These are phyloP conservation scores for Rhizophagus clarus DNA, from an alignment of 192 early-diverging fungal species.

Conservation along the genomic window DNA sequence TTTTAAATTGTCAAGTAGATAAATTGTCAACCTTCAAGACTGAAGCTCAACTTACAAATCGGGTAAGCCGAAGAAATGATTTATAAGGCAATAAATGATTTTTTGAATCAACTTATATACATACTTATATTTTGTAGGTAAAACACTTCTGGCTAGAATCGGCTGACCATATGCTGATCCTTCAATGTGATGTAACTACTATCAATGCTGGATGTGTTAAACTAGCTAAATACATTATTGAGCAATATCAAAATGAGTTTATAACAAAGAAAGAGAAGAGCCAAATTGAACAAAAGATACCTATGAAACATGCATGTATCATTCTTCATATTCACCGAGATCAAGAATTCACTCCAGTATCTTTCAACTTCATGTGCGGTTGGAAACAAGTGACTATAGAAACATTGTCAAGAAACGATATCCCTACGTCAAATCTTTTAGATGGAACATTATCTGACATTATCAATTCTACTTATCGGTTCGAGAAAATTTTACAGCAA, in stretches of 20 bases:
- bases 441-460: neutral
- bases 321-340: constrained; percentile 30
- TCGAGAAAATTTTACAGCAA: constrained; percentile 23
- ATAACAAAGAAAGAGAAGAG: neutral
- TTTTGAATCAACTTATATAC: neutral
- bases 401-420: constrained; percentile 13
- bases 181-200: constrained; percentile 21
- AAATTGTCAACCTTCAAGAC: constrained; percentile 27
- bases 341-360: neutral
- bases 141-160: constrained; percentile 29
- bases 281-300: too few relatives aligned
- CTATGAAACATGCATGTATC: constrained; percentile 16
- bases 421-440: constrained; percentile 17
- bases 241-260: constrained; percentile 10
- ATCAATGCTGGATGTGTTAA: constrained; percentile 23
- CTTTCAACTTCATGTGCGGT: constrained; percentile 27
- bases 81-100: neutral
- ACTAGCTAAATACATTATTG: constrained; percentile 24
- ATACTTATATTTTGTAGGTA: neutral
- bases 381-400: constrained; percentile 32
- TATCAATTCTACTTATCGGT: constrained; percentile 22
- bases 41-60: constrained; percentile 6
- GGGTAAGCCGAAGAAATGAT: neutral
- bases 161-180: neutral
- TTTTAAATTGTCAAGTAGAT: neutral